Evolutionary conservation across 2,329 filamentous ascomycete species (phyloP).

Genomic region (Samsoniella hepiali): DNA sequence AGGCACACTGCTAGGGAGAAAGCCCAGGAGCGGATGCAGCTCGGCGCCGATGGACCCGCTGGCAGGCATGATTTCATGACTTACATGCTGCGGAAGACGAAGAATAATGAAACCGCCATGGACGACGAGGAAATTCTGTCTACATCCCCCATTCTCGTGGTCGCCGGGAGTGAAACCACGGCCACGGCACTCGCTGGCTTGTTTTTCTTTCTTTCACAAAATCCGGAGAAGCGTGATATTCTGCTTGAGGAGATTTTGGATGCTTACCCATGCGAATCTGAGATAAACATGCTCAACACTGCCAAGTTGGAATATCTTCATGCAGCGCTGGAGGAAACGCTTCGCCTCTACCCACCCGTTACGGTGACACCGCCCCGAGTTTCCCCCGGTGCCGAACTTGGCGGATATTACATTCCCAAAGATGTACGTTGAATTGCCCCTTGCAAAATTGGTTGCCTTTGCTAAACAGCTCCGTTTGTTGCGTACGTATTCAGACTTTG

Average conservation of each 20-base stretch:
- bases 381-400: constrained; percentile 33
- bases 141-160: constrained; percentile 25
- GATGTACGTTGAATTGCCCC: constrained; percentile 28
- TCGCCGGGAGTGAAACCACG: constrained; percentile 35
- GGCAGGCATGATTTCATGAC: constrained; percentile 25
- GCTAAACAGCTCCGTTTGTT: too few species aligned
- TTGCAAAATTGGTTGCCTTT: too few species aligned
- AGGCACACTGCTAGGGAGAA: constrained; percentile 25
- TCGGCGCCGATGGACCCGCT: constrained; percentile 23
- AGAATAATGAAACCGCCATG: constrained; percentile 30
- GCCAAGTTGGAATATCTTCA: constrained; percentile 34
- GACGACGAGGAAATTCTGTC: constrained; percentile 32
- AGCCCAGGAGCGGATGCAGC: constrained; percentile 23
- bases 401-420: constrained; percentile 33
- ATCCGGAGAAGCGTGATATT: constrained; percentile 30
- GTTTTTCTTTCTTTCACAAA: constrained; percentile 30
- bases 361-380: constrained; percentile 29
- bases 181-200: constrained; percentile 31
- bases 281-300: constrained; percentile 37
- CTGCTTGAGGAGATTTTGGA: constrained; percentile 36
- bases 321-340: constrained; percentile 40
- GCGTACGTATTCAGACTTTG: too few species aligned
- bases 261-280: constrained; percentile 32
- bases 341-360: constrained; percentile 39
- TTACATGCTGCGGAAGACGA: constrained; percentile 32